Percentiles rank a stretch among this genome's conserved stretches.
Evolutionary conservation across 2,329 filamentous ascomycete genomes (phyloP).

Genomic region (Trichoderma polysporum): DNA sequence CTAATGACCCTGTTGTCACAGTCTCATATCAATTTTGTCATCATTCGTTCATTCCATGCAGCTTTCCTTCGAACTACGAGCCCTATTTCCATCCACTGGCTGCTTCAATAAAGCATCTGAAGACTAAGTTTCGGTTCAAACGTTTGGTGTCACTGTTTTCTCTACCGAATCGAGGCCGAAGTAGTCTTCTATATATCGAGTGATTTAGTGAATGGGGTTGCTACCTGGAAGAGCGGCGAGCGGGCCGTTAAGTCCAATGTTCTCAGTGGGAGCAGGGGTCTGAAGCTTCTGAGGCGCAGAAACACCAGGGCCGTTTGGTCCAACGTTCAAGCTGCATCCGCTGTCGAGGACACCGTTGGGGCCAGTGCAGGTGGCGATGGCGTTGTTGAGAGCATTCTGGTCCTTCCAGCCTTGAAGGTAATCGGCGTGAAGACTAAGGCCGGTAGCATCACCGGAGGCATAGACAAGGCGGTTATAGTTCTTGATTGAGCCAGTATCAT

Average conservation of each 20-base stretch:
- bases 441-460: conserved; percentile 31
- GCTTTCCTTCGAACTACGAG: background rate
- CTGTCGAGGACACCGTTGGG: conserved; percentile 26
- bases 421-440: conserved; percentile 33
- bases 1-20: background rate
- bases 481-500: conserved; percentile 37
- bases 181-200: background rate
- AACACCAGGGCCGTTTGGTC: conserved; percentile 27
- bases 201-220: conserved; percentile 28
- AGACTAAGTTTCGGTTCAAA: background rate
- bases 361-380: conserved; percentile 31
- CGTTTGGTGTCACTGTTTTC: background rate
- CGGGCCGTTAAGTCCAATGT: conserved; percentile 29
- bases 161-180: background rate
- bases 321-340: conserved; percentile 30
- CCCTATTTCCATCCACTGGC: background rate
- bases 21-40: background rate
- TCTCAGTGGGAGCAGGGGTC: conserved; percentile 27
- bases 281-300: conserved; percentile 24
- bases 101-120: background rate
- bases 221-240: conserved; percentile 29
- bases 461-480: conserved; percentile 32
- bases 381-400: conserved; percentile 28
- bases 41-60: background rate
- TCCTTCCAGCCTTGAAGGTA: conserved; percentile 34